These are phyloP conservation scores for Stentor roeselii DNA, from an alignment of 73 alveolate genomes.

Conservation along the genomic window DNA sequence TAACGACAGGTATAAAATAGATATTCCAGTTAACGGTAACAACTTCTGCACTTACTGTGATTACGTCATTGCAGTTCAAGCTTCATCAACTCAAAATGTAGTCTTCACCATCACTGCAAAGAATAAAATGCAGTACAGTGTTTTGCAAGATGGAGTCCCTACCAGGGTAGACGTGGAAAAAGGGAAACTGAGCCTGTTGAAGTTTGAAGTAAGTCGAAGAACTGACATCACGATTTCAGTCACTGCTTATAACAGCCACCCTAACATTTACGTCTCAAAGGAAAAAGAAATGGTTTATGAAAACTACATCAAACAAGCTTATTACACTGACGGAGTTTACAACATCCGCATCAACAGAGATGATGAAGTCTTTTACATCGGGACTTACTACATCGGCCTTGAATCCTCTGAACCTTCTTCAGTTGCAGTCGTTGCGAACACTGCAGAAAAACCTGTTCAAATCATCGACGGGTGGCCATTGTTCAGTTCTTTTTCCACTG, in stretches of 20 bases:
- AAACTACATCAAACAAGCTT: neutral
- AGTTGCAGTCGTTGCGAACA: neutral
- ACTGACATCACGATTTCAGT: neutral
- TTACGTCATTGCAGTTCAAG: neutral
- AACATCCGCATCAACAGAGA: neutral
- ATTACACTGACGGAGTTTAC: neutral
- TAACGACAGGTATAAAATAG: neutral
- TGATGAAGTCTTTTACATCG: neutral
- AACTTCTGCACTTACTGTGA: neutral
- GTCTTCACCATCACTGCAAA: constrained; percentile 2
- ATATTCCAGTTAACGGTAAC: neutral
- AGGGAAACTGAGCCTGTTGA: neutral
- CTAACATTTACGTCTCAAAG: neutral
- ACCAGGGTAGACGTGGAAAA: neutral
- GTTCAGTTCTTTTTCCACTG: neutral
- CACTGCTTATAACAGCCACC: constrained; percentile 5
- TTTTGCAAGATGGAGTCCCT: constrained; percentile 16
- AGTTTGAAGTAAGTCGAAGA: neutral
- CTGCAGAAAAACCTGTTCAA: neutral
- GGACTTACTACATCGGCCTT: constrained; percentile 6
- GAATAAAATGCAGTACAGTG: neutral
- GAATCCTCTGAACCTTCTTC: neutral
- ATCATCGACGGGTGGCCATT: constrained; percentile 28
- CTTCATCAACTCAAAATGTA: neutral
- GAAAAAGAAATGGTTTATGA: neutral